A percentile compares a stretch with the other conserved stretches of the same genome.
Evolutionary conservation across 352 stramenopile genomes (phyloP).

Genomic region (Phytophthora crassamura): DNA sequence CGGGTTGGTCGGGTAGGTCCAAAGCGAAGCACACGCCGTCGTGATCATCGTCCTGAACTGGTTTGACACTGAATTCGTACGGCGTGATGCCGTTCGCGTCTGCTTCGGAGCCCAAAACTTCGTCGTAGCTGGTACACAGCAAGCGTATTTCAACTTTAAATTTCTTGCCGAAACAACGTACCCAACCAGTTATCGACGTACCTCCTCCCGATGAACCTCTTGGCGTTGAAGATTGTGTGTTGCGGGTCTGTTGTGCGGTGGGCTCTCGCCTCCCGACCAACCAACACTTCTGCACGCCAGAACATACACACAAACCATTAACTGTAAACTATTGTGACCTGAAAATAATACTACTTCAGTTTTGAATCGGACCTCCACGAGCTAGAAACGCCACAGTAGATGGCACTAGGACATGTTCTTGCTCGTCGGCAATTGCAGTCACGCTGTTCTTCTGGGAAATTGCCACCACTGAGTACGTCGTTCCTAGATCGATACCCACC

Average conservation of each 20-base stretch:
- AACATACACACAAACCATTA: neutral
- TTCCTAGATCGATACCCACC: conserved; percentile 77
- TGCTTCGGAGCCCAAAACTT: conserved; percentile 26
- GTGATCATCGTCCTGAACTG: conserved; percentile 9
- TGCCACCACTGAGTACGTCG: conserved; percentile 80
- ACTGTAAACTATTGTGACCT: neutral
- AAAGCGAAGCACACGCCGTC: conserved; percentile 60
- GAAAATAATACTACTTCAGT: neutral
- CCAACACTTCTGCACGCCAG: conserved; percentile 38
- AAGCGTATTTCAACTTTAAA: conserved; percentile 6
- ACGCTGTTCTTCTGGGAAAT: conserved; percentile 72
- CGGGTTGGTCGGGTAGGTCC: conserved; percentile 39
- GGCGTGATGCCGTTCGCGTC: conserved; percentile 24
- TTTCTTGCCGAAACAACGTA: too few species aligned
- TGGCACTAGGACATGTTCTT: conserved; percentile 59
- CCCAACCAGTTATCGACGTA: conserved; percentile 10
- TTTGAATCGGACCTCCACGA: conserved; percentile 42
- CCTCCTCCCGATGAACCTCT: conserved; percentile 73
- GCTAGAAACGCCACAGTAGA: conserved; percentile 73
- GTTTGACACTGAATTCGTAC: conserved; percentile 58
- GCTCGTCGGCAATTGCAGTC: conserved; percentile 61
- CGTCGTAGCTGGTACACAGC: conserved; percentile 33
- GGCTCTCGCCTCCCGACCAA: conserved; percentile 54
- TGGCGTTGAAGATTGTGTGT: conserved; percentile 82
- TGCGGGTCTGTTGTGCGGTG: conserved; percentile 58